These are phyloP conservation scores for Cadophora luteo-olivacea DNA, from an alignment of 2,329 filamentous ascomycete genomes.

Conservation along the genomic window DNA sequence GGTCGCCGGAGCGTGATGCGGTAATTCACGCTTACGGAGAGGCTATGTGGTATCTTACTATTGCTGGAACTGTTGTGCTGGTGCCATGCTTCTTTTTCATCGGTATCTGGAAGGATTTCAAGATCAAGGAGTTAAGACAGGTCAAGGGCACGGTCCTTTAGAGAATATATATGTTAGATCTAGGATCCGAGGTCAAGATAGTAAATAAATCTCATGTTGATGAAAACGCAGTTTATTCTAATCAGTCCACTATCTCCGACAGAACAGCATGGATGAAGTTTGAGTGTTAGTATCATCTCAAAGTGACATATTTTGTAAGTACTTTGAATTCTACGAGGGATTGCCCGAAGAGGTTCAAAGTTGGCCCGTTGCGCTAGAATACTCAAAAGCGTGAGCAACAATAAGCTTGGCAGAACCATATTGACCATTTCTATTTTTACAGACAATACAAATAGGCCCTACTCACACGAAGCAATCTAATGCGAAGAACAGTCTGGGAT, in stretches of 20 bases:
- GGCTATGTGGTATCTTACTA: slow-evolving; percentile 53
- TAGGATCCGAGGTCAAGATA: too few species aligned
- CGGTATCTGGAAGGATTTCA: slow-evolving; percentile 54
- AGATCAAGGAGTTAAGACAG: slow-evolving; percentile 49
- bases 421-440: neutral
- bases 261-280: too few species aligned
- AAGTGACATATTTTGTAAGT: too few species aligned
- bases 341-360: too few species aligned
- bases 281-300: too few species aligned
- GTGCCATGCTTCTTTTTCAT: slow-evolving; percentile 50
- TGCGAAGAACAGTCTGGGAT: neutral
- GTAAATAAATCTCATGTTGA: too few species aligned
- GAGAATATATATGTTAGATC: neutral
- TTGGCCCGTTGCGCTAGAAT: too few species aligned
- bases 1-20: slow-evolving; percentile 56
- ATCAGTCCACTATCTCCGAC: too few species aligned
- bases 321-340: too few species aligned
- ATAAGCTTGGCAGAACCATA: too few species aligned
- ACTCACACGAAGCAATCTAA: neutral
- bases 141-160: slow-evolving; percentile 34
- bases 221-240: too few species aligned
- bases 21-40: slow-evolving; percentile 67
- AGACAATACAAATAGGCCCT: neutral
- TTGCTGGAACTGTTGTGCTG: slow-evolving; percentile 48
- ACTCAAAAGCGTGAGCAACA: too few species aligned